phyloP scores from a whole-genome alignment of 2,329 filamentous ascomycete genomes.

The Coniella lustricola region DNA sequence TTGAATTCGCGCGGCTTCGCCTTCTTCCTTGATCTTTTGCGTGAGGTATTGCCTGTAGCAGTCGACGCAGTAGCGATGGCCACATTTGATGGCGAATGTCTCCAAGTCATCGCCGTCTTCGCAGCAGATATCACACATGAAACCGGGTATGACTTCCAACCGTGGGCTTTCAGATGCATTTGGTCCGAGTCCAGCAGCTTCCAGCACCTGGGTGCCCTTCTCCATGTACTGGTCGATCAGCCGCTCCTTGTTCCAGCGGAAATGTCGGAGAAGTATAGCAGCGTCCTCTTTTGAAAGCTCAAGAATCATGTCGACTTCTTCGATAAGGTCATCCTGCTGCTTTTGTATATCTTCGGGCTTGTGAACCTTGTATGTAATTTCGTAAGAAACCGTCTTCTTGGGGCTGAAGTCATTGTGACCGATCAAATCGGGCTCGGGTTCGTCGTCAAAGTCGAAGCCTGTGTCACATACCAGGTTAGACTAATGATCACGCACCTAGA shows the following conservation, averaged over 20 bases:
- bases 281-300: conserved; percentile 83
- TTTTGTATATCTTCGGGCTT: conserved; percentile 72
- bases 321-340: conserved; percentile 79
- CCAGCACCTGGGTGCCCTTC: conserved; percentile 67
- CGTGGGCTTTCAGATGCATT: conserved; percentile 55
- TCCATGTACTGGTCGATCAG: conserved; percentile 98
- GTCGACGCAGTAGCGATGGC: conserved; percentile 84
- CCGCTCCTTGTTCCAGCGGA: conserved; percentile 93
- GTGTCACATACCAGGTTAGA: conserved; percentile 18
- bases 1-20: conserved; percentile 89
- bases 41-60: conserved; percentile 88
- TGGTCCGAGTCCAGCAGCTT: conserved; percentile 73
- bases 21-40: conserved; percentile 92
- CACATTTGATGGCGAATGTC: conserved; percentile 92
- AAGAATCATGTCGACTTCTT: conserved; percentile 86
- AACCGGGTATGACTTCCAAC: conserved; percentile 65
- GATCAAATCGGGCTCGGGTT: conserved; percentile 46
- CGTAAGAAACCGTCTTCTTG: conserved; percentile 67
- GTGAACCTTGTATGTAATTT: conserved; percentile 79
- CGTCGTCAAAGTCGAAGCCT: conserved; percentile 55
- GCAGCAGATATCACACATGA: conserved; percentile 92
- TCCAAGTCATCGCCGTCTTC: conserved; percentile 72
- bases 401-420: conserved; percentile 58
- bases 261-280: conserved; percentile 81
- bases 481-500: conserved; percentile 6